These are phyloP conservation scores for Leucocoprinus birnbaumii DNA, from an alignment of 768 basidiomycete genomes.

Conservation along the genomic window DNA sequence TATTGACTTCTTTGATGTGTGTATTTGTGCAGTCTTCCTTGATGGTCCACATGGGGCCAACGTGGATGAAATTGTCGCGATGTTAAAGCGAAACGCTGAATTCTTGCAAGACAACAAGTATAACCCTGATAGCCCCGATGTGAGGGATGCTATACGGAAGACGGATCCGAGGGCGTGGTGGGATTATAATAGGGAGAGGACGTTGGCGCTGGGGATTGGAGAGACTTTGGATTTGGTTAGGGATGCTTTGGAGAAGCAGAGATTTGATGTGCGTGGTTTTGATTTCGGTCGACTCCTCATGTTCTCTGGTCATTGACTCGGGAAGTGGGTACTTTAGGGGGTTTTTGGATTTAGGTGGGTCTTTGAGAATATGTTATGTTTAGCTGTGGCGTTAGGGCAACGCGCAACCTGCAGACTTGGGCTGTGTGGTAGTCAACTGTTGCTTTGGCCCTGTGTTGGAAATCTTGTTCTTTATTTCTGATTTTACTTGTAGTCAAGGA, in stretches of 20 bases:
- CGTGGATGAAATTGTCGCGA: slow-evolving; percentile 4
- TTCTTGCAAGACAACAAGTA: neutral
- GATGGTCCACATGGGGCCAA: slow-evolving; percentile 7
- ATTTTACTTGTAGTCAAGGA: slow-evolving; percentile 54
- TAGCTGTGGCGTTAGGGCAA: neutral
- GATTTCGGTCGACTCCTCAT: neutral
- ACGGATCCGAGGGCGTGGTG: slow-evolving; percentile 72
- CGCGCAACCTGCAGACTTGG: neutral
- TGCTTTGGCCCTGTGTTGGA: neutral
- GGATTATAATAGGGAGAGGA: slow-evolving; percentile 50
- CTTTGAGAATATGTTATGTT: neutral
- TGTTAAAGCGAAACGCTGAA: neutral
- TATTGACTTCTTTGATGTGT: too few relatives aligned
- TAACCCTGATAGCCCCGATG: slow-evolving; percentile 31
- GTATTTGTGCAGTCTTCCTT: slow-evolving; percentile 1
- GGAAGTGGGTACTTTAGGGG: slow-evolving; percentile 40
- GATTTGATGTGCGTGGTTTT: slow-evolving; percentile 63
- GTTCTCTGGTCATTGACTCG: too few relatives aligned
- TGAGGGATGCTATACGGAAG: slow-evolving; percentile 26
- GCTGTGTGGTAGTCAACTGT: neutral
- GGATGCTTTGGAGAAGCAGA: slow-evolving; percentile 54
- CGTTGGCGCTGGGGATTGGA: slow-evolving; percentile 51
- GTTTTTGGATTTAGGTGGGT: slow-evolving; percentile 76
- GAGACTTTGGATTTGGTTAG: slow-evolving; percentile 53
- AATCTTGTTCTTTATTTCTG: slow-evolving; percentile 5